Conservation (phyloP, 2,329 filamentous ascomycete species). For the Pseudogymnoascus sp. region DNA sequence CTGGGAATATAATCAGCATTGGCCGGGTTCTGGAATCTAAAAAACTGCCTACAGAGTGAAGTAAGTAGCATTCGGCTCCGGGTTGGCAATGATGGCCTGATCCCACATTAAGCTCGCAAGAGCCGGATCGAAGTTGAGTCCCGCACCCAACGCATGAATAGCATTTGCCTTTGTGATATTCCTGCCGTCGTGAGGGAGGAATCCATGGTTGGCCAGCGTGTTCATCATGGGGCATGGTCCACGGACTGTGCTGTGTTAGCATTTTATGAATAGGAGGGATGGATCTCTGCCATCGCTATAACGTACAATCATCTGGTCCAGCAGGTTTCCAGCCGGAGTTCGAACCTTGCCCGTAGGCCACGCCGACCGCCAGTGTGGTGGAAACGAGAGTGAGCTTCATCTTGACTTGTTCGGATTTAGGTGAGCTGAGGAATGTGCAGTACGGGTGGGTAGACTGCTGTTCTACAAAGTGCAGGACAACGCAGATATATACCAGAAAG, state of each 20-base stretch:
- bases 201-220: conserved; percentile 38
- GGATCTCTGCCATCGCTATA: not conserved
- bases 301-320: conserved; percentile 14
- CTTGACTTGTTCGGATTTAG: not conserved
- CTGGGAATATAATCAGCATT: conserved; percentile 16
- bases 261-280: not conserved
- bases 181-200: conserved; percentile 35
- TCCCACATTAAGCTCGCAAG: conserved; percentile 37
- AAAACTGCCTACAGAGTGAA: conserved; percentile 30
- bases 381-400: not conserved
- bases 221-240: conserved; percentile 38
- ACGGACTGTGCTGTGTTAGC: conserved; percentile 19
- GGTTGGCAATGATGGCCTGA: conserved; percentile 37
- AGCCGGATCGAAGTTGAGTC: conserved; percentile 37
- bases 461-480: not conserved
- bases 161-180: conserved; percentile 30
- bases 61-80: conserved; percentile 37
- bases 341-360: not conserved
- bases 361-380: not conserved
- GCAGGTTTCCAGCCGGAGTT: conserved; percentile 8
- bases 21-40: not conserved
- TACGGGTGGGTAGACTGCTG: not conserved
- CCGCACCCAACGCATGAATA: conserved; percentile 33
- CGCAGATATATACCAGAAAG: not conserved
- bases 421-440: not conserved